These are phyloP conservation scores for Melanopsichium pennsylvanicum DNA, from an alignment of 1,284 basidiomycete genomes.

Conservation along the genomic window DNA sequence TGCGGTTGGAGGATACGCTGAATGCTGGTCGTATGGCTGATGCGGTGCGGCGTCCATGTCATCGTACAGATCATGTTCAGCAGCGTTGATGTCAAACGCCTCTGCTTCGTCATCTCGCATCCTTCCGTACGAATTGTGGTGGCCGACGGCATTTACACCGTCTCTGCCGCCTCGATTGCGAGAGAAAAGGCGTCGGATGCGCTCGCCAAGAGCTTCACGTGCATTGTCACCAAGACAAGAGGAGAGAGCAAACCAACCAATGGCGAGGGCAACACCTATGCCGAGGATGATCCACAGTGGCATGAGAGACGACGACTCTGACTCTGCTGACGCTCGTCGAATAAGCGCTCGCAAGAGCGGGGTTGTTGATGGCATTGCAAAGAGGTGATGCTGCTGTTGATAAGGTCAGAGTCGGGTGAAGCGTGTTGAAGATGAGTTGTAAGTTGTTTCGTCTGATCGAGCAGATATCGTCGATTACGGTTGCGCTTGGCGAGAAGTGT, in stretches of 20 bases:
- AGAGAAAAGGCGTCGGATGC: conserved; percentile 23
- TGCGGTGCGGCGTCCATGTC: conserved; percentile 30
- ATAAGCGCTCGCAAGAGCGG: neutral
- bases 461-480: no score
- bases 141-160: conserved; percentile 9
- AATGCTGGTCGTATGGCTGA: conserved; percentile 28
- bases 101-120: conserved; percentile 46
- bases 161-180: conserved; percentile 6
- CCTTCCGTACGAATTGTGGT: conserved; percentile 27
- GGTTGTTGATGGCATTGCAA: conserved; percentile 7
- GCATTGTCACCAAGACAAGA: conserved; percentile 45
- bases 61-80: conserved; percentile 42
- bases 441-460: no score
- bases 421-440: neutral
- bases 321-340: conserved; percentile 12
- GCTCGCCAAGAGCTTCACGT: conserved; percentile 20
- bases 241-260: conserved; percentile 48
- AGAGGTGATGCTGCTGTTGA: neutral
- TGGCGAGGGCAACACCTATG: conserved; percentile 31
- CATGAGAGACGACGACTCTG: conserved; percentile 31
- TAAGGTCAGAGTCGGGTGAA: neutral
- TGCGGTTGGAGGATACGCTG: conserved; percentile 30
- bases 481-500: no score
- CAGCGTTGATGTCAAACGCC: conserved; percentile 44
- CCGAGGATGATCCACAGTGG: conserved; percentile 48